Evolutionary conservation across 2,329 filamentous ascomycete species (phyloP).

Genomic region (Blastomyces parvus): DNA sequence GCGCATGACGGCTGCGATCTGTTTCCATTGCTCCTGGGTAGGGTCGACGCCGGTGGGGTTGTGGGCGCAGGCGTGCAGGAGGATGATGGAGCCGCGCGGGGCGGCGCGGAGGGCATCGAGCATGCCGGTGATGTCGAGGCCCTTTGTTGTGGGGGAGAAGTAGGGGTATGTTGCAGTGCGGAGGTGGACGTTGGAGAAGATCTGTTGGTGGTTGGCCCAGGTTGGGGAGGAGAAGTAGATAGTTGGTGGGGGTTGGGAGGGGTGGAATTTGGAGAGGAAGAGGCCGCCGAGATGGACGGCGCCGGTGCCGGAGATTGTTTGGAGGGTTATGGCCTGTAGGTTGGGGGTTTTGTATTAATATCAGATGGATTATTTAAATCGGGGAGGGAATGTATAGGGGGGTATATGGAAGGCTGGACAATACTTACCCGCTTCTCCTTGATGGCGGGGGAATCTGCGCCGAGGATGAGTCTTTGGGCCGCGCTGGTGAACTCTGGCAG

Average conservation of each 20-base stretch:
- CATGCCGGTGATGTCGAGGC: constrained; percentile 88
- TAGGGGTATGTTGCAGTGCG: constrained; percentile 80
- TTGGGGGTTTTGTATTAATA: background rate
- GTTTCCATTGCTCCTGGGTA: constrained; percentile 85
- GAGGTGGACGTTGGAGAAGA: constrained; percentile 84
- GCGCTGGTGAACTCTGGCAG: constrained; percentile 76
- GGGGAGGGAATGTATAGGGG: too few species aligned
- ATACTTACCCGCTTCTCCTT: constrained; percentile 62
- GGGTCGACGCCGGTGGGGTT: constrained; percentile 97
- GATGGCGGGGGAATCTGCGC: constrained; percentile 68
- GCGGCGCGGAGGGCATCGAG: constrained; percentile 59
- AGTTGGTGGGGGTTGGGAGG: constrained; percentile 50
- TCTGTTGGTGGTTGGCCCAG: constrained; percentile 98
- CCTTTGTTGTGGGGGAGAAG: constrained; percentile 80
- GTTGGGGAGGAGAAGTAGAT: constrained; percentile 92
- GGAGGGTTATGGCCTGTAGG: constrained; percentile 57
- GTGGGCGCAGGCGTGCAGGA: constrained; percentile 92
- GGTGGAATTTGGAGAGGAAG: constrained; percentile 90
- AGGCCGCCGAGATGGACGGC: constrained; percentile 87
- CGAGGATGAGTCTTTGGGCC: constrained; percentile 82
- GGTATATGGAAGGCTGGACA: background rate
- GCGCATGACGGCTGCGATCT: constrained; percentile 69
- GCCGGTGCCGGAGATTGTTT: constrained; percentile 95
- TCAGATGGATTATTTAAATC: too few species aligned
- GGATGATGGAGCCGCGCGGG: constrained; percentile 70